Evolutionary conservation across 805 yeast species (phyloP), one percentile per base, ranked within the genome.

Genomic region (Candida koratica): DNA sequence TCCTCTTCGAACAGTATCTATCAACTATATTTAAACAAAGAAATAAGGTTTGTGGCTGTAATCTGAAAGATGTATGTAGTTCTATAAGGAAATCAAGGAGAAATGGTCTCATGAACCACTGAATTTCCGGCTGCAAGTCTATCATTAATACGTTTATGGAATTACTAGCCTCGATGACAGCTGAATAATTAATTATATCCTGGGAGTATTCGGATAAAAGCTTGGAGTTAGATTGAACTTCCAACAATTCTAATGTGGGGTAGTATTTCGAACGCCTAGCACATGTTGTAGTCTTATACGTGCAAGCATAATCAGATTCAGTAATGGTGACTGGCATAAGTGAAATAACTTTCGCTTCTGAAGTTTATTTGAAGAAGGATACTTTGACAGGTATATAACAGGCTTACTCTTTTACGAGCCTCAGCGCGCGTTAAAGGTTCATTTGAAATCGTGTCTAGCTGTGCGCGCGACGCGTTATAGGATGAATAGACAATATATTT

Each of bases 81-180:
- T 67, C 73, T n/a, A 67, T 50, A 29, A 67, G 45, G 41, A 64
- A 67, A 43, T 67, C 73, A 32, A 67, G 50, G 33, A 67, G 53
- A 43, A 61, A 67, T 4, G 70, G 71, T 39, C 73, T 53, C 73
- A 67, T 63, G 49, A 64, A 66, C 73, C 73, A 64, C 53, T 70
- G 71, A 38, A 69, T 58, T 53, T 70, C 69, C 1, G 71, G 70
- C 48, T 64, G 71, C 32, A 67, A 49, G 39, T 69, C 70, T 32
- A 67, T 69, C 75, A 69, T 80, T 37, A 78, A 67, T 30, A 54
- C 73, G 58, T 41, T 79, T 52, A 55, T 75, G 70, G 51, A 45
- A 25, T 62, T 60, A 17, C 27, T 38, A 4, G 60, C 39, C 45
- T 75, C 80, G 20, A 71, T 51, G 11, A 40, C 51, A 12, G 75